phyloP scores from a whole-genome alignment of 208 protist genomes.

The Balamuthia mandrillaris region DNA sequence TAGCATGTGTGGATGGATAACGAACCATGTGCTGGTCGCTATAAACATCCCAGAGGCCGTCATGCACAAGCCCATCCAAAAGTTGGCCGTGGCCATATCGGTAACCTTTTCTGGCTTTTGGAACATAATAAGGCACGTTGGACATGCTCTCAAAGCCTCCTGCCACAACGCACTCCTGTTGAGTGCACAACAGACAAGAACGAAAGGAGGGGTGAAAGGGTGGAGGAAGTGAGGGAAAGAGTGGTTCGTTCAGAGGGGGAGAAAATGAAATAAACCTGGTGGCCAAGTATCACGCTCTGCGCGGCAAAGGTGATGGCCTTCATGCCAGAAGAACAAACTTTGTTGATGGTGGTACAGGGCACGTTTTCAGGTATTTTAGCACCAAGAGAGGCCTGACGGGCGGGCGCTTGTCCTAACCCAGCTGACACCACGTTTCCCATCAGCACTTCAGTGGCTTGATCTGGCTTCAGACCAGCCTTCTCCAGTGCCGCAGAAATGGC shows the following conservation, averaged over 20 bases:
- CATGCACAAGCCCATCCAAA: constrained; percentile 71
- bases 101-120: constrained; percentile 35
- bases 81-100: constrained; percentile 63
- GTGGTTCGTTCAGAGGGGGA: not conserved
- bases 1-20: not conserved
- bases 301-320: constrained; percentile 73
- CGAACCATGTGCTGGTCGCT: constrained; percentile 73
- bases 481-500: constrained; percentile 58
- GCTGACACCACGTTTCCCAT: constrained; percentile 75
- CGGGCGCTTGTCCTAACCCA: constrained; percentile 72
- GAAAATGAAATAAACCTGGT: constrained; percentile 3
- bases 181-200: not conserved
- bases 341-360: constrained; percentile 72
- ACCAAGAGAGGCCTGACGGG: constrained; percentile 56
- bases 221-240: not conserved
- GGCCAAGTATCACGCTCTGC: constrained; percentile 67
- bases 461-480: not conserved
- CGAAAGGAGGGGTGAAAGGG: not conserved
- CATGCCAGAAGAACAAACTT: constrained; percentile 82
- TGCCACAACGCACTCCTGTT: constrained; percentile 50
- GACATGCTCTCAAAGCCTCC: constrained; percentile 84
- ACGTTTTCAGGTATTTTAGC: not conserved
- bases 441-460: constrained; percentile 61
- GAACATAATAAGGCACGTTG: constrained; percentile 73
- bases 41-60: constrained; percentile 79